Conservation (phyloP, 1,284 basidiomycete species). For the Gymnopus androsaceus region DNA sequence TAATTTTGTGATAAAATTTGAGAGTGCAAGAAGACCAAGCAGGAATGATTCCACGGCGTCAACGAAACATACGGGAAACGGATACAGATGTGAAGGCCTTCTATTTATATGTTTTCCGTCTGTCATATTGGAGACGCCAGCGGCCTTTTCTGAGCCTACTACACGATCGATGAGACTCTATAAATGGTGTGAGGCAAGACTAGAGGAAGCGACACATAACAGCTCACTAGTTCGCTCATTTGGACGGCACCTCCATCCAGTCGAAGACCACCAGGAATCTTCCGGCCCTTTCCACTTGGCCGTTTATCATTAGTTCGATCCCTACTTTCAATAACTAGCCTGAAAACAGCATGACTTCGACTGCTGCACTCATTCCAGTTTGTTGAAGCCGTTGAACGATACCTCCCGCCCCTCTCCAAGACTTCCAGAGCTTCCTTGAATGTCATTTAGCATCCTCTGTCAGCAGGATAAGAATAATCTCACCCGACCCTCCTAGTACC, state of each 20-base stretch:
- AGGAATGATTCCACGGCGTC: slow-evolving; percentile 5
- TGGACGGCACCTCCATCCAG: slow-evolving; percentile 76
- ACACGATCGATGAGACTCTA: slow-evolving; percentile 93
- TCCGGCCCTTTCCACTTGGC: not conserved
- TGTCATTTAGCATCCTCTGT: slow-evolving; percentile 92
- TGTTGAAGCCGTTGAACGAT: slow-evolving; percentile 89
- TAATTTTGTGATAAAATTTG: slow-evolving; percentile 85
- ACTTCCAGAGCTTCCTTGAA: slow-evolving; percentile 87
- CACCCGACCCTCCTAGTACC: slow-evolving; percentile 72
- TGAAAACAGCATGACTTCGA: slow-evolving; percentile 90
- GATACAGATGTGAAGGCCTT: slow-evolving; percentile 54
- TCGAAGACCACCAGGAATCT: slow-evolving; percentile 60
- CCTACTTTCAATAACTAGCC: slow-evolving; percentile 83
- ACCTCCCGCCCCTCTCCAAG: slow-evolving; percentile 82
- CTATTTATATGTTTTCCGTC: slow-evolving; percentile 96
- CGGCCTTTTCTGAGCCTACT: slow-evolving; percentile 95
- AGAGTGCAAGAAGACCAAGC: slow-evolving; percentile 89
- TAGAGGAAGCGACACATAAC: slow-evolving; percentile 42
- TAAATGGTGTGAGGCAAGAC: slow-evolving; percentile 22
- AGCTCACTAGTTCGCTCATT: slow-evolving; percentile 82
- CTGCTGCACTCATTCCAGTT: slow-evolving; percentile 97
- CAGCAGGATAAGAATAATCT: slow-evolving; percentile 70
- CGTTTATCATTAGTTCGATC: slow-evolving; percentile 59
- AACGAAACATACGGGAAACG: slow-evolving; percentile 1
- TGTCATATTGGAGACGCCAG: too few species aligned